Conservation (phyloP, 208 protist species). For the Trypanosomatidae sp. region DNA sequence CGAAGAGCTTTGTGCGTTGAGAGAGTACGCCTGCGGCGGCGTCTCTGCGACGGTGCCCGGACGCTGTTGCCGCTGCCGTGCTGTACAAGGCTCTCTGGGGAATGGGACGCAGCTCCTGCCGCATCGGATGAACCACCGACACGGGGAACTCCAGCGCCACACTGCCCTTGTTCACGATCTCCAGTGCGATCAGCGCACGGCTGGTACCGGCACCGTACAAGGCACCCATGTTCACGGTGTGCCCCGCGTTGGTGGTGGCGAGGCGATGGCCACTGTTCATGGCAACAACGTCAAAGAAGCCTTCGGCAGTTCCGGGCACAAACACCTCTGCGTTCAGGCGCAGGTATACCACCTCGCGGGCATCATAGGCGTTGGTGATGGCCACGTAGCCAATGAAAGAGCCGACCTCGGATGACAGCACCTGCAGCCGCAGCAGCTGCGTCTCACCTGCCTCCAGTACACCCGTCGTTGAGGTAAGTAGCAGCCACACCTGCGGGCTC, state of each 20-base stretch:
- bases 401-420: constrained; percentile 74
- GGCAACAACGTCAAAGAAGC: constrained; percentile 76
- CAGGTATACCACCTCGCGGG: constrained; percentile 73
- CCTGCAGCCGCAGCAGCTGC: constrained; percentile 69
- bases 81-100: constrained; percentile 20
- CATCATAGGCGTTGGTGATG: constrained; percentile 61
- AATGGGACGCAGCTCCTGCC: constrained; percentile 66
- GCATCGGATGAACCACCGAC: constrained; percentile 82
- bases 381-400: constrained; percentile 79
- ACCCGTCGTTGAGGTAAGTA: constrained; percentile 46
- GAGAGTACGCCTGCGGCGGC: neutral
- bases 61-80: constrained; percentile 7
- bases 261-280: constrained; percentile 47
- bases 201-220: constrained; percentile 66
- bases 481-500: constrained; percentile 77
- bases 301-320: constrained; percentile 60
- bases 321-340: constrained; percentile 79
- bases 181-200: constrained; percentile 60
- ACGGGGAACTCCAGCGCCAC: constrained; percentile 85
- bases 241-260: constrained; percentile 40
- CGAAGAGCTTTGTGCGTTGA: neutral
- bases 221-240: constrained; percentile 61
- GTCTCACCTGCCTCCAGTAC: constrained; percentile 61
- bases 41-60: neutral
- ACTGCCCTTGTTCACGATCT: constrained; percentile 74